Evolutionary conservation across 495 filamentous ascomycete genomes (phyloP).

Genomic region (Cryomyces minteri): DNA sequence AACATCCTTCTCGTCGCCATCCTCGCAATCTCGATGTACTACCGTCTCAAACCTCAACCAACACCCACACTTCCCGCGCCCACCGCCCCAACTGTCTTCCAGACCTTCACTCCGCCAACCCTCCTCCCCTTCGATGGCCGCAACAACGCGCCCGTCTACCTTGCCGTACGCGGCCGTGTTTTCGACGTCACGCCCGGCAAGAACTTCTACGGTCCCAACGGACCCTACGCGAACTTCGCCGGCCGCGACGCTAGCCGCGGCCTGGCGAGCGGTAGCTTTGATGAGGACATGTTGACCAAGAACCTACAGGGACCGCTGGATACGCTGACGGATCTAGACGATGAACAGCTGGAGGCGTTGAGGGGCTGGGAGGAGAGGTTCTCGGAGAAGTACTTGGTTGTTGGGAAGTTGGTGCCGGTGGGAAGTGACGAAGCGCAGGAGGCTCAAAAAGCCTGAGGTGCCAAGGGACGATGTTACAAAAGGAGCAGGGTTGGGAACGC

Average conservation of each 20-base stretch:
- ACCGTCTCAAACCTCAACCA: conserved; percentile 29
- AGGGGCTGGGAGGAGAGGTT: conserved; percentile 87
- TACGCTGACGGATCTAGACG: conserved; percentile 50
- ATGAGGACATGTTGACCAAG: conserved; percentile 90
- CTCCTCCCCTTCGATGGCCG: conserved; percentile 77
- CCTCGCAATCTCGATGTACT: conserved; percentile 29
- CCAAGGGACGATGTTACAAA: neutral
- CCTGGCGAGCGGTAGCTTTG: conserved; percentile 82
- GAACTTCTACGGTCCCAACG: conserved; percentile 88
- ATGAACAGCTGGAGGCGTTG: conserved; percentile 67
- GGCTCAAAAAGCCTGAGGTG: neutral
- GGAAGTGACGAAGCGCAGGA: conserved; percentile 35
- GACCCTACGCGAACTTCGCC: conserved; percentile 86
- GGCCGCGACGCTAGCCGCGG: conserved; percentile 88
- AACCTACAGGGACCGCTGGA: conserved; percentile 78
- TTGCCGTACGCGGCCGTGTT: conserved; percentile 68
- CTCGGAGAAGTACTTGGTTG: conserved; percentile 79
- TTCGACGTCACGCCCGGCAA: conserved; percentile 74
- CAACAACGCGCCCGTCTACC: conserved; percentile 54
- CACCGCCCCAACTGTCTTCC: conserved; percentile 66
- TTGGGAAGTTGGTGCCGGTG: conserved; percentile 73
- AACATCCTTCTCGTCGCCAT: conserved; percentile 20
- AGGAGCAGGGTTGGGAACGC: neutral
- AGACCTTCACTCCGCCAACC: conserved; percentile 72
- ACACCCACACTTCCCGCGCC: conserved; percentile 43